These are phyloP conservation scores for Rubia yunnanensis DNA, from an alignment of 257 asterid species.

Conservation along the genomic window DNA sequence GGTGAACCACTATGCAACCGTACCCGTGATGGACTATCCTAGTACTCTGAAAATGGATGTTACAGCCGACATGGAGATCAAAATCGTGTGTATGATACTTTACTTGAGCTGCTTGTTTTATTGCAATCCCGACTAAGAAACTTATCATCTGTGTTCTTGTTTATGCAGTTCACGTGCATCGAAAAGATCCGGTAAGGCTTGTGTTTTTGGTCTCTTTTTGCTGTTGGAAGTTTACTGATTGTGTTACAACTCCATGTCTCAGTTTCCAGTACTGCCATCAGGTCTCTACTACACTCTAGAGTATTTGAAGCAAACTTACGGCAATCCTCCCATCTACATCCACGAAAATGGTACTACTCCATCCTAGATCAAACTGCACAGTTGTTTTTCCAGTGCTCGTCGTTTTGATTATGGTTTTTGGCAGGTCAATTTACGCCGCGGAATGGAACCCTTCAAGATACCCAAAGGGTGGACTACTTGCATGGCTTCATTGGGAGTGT, in stretches of 20 bases:
- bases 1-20: conserved; percentile 34
- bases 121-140: too few relatives aligned
- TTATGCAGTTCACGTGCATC: not conserved
- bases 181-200: not conserved
- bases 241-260: not conserved
- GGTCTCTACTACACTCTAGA: conserved; percentile 33
- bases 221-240: not conserved
- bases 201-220: not conserved
- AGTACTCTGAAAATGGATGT: conserved; percentile 10
- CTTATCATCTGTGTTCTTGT: not conserved
- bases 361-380: not conserved
- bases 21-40: conserved; percentile 24
- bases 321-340: conserved; percentile 44
- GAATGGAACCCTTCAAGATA: conserved; percentile 15
- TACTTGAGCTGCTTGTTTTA: not conserved
- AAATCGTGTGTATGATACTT: conserved; percentile 13
- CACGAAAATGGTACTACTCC: conserved; percentile 26
- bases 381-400: not conserved
- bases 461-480: conserved; percentile 15
- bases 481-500: conserved; percentile 13
- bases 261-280: conserved; percentile 15
- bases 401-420: not conserved
- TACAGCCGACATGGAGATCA: conserved; percentile 24
- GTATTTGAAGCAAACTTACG: conserved; percentile 34
- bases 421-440: conserved; percentile 8